Conservation (phyloP, 306 rosid species). For the Dalbergia cultrata region DNA sequence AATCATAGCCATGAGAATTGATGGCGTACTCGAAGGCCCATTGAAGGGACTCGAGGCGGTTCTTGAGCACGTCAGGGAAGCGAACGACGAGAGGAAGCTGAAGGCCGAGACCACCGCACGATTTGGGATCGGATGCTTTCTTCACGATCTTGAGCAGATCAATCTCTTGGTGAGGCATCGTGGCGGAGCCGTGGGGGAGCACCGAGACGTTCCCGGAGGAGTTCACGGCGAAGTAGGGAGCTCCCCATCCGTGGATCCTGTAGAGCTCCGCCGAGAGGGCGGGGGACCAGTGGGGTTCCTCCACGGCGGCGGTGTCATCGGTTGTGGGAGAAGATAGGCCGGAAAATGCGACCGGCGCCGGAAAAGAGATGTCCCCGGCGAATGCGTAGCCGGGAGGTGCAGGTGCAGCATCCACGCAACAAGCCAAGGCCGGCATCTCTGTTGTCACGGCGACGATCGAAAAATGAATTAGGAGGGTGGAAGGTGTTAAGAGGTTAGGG, state of each 20-base stretch:
- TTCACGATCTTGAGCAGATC: slow-evolving; percentile 82
- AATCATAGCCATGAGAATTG: slow-evolving; percentile 64
- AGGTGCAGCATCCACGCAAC: slow-evolving; percentile 78
- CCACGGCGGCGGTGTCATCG: background rate
- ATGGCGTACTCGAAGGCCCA: slow-evolving; percentile 76
- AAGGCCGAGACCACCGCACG: slow-evolving; percentile 75
- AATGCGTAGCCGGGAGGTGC: slow-evolving; percentile 77
- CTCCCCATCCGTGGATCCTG: slow-evolving; percentile 83
- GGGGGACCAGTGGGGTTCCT: slow-evolving; percentile 69
- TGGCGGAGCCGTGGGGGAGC: slow-evolving; percentile 66
- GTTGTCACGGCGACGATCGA: slow-evolving; percentile 54
- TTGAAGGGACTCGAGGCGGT: slow-evolving; percentile 80
- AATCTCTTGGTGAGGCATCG: slow-evolving; percentile 86
- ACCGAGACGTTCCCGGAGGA: slow-evolving; percentile 76
- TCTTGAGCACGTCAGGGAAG: slow-evolving; percentile 77
- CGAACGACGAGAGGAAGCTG: slow-evolving; percentile 84
- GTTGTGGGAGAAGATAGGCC: slow-evolving; percentile 53
- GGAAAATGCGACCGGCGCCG: slow-evolving; percentile 63
- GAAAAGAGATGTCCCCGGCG: slow-evolving; percentile 73
- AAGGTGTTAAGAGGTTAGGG: slow-evolving; percentile 41
- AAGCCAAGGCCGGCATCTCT: slow-evolving; percentile 94
- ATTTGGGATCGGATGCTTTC: slow-evolving; percentile 76
- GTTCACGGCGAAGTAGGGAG: slow-evolving; percentile 75
- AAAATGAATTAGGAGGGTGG: slow-evolving; percentile 38
- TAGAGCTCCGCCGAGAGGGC: slow-evolving; percentile 67